Evolutionary conservation across 23 red algal species (phyloP).

Genomic region (Gracilaria caudata): DNA sequence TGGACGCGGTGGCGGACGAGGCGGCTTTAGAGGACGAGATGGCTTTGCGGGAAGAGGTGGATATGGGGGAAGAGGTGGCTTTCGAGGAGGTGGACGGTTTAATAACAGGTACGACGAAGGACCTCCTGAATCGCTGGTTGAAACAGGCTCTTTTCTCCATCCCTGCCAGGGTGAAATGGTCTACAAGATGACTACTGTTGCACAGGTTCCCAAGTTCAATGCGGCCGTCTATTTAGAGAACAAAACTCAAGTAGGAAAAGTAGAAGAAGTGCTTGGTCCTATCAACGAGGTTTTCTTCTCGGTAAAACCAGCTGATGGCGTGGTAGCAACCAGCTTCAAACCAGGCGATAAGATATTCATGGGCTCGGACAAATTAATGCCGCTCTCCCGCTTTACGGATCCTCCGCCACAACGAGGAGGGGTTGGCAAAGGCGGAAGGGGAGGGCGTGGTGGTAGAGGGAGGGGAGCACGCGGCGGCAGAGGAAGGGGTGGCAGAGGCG

Average conservation of each 20-base stretch:
- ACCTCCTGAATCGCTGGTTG: slow-evolving; percentile 72
- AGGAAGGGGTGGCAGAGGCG: slow-evolving; percentile 47
- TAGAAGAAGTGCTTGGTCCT: slow-evolving; percentile 96
- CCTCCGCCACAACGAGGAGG: slow-evolving; percentile 34
- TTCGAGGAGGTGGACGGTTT: slow-evolving; percentile 47
- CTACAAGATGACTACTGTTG: slow-evolving; percentile 66
- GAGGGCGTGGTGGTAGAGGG: slow-evolving; percentile 45
- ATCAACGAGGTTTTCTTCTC: slow-evolving; percentile 87
- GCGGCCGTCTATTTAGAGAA: slow-evolving; percentile 93
- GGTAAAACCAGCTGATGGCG: slow-evolving; percentile 85
- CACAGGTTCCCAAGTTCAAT: slow-evolving; percentile 93
- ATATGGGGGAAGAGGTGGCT: slow-evolving; percentile 28
- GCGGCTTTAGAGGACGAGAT: slow-evolving; percentile 28
- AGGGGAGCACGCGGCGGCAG: no score
- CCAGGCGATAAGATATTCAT: slow-evolving; percentile 92
- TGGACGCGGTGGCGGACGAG: neutral
- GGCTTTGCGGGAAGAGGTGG: slow-evolving; percentile 54
- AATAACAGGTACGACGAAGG: slow-evolving; percentile 65
- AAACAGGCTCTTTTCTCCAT: slow-evolving; percentile 83
- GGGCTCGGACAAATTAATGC: slow-evolving; percentile 83
- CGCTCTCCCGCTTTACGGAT: slow-evolving; percentile 72
- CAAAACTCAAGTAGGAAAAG: slow-evolving; percentile 92
- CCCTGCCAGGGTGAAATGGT: slow-evolving; percentile 93
- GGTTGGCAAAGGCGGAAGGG: slow-evolving; percentile 45
- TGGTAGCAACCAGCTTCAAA: slow-evolving; percentile 85